Evolutionary conservation across 176 grass and related monocot genomes (phyloP), one percentile per base, ranked within the genome.

Genomic region (Saccharum officinarum): DNA sequence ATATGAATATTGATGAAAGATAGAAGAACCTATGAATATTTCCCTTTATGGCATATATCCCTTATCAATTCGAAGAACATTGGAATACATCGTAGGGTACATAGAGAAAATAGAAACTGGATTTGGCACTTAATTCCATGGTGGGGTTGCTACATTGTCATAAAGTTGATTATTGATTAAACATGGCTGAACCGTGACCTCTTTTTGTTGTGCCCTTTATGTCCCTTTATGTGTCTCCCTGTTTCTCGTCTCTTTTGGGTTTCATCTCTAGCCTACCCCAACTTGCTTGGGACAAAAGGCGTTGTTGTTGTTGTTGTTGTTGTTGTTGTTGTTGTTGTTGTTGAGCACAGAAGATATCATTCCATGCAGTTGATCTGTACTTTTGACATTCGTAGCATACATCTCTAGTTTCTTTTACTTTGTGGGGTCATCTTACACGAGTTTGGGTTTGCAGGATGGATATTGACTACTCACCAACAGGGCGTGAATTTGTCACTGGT

Each of bases 401-500:
- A 34, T 31, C 14, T 25, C 36, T 68, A 22, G 42, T 44, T 79
- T 90, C 63, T 31, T 67, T 67, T 17, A 75, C 50, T 87, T n/a
- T 90, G 54, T 4, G 15, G 63, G 37, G 6, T 50, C 1, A 1
- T 87, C 71, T 87, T 81, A 89, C 42, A 47, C 80, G 30, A 74
- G 4, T 69, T 80, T 47, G 69, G 85, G 7, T 76, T 89, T 93
- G 74, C 86, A 98, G 97, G 84, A 99, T 99, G 97, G 97, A 99
- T 82, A 88, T 99, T 86, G 97, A 99, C 90, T 99, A 94, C 86
- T 96, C 92, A 75, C 97, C 93, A 45, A 99, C 93, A 42, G 97
- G 97, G 20, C 90, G 92, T 78, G 92, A 99, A 92, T 99, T 99
- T 72, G 93, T 99, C 75, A 99, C 92, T 8, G 97, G 93, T 74